Evolutionary conservation across 306 rosid species (phyloP).

Genomic region (Dicorynia guianensis): DNA sequence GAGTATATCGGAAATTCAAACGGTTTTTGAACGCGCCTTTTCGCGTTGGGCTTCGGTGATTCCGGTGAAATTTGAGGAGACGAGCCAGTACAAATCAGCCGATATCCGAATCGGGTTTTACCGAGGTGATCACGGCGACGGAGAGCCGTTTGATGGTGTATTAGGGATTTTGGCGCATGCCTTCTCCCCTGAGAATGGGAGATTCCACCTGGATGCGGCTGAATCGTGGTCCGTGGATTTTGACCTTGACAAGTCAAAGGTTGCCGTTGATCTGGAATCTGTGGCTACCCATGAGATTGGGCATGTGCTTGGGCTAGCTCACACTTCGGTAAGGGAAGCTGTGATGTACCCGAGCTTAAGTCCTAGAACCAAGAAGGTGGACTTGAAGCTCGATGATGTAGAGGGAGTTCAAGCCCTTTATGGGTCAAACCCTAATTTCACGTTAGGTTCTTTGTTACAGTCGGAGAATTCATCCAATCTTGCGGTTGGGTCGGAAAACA

Average conservation of each 20-base stretch:
- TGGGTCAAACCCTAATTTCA: slow-evolving; percentile 88
- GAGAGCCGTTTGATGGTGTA: slow-evolving; percentile 89
- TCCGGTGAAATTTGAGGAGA: slow-evolving; percentile 74
- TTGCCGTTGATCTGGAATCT: slow-evolving; percentile 92
- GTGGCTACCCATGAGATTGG: slow-evolving; percentile 98
- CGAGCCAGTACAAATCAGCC: slow-evolving; percentile 53
- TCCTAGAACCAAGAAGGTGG: slow-evolving; percentile 77
- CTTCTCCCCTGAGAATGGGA: slow-evolving; percentile 87
- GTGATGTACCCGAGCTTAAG: slow-evolving; percentile 89
- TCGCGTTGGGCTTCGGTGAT: slow-evolving; percentile 85
- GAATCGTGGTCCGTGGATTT: slow-evolving; percentile 91
- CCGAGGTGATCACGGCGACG: slow-evolving; percentile 89
- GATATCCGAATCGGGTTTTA: slow-evolving; percentile 83
- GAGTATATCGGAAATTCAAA: slow-evolving; percentile 53
- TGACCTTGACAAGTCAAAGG: slow-evolving; percentile 59
- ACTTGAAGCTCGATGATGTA: slow-evolving; percentile 84
- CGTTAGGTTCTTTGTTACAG: slow-evolving; percentile 57
- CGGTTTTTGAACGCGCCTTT: slow-evolving; percentile 64
- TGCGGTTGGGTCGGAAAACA: slow-evolving; percentile 39
- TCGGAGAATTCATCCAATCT: slow-evolving; percentile 55
- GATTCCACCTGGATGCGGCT: slow-evolving; percentile 85
- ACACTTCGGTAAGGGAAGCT: slow-evolving; percentile 75
- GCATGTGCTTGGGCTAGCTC: slow-evolving; percentile 88
- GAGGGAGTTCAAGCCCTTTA: slow-evolving; percentile 84
- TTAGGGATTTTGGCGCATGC: slow-evolving; percentile 90